These are phyloP conservation scores for Scedosporium aurantiacum DNA, from an alignment of 2,329 filamentous ascomycete genomes.

Conservation along the genomic window DNA sequence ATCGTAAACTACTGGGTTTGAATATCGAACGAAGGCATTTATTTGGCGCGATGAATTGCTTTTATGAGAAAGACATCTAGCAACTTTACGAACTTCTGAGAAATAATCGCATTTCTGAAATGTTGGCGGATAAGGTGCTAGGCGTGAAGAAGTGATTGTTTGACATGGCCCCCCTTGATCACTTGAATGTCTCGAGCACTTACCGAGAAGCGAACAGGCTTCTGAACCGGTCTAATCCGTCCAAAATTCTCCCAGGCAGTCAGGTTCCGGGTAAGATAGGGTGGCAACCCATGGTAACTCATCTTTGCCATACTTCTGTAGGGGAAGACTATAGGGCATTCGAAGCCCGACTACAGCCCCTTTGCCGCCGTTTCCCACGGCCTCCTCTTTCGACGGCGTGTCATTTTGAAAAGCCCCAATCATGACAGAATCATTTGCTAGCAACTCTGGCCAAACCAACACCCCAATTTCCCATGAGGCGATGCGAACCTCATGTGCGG, in stretches of 20 bases:
- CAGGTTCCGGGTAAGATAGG: conserved; percentile 44
- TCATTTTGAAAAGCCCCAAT: conserved; percentile 57
- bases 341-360: conserved; percentile 52
- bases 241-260: conserved; percentile 43
- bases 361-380: conserved; percentile 12
- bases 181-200: background rate
- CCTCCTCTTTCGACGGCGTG: conserved; percentile 22
- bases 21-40: background rate
- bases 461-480: conserved; percentile 80
- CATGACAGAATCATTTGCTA: conserved; percentile 45
- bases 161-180: background rate
- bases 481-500: conserved; percentile 53
- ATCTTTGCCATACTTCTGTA: conserved; percentile 49
- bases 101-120: no score
- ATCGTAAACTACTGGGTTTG: conserved; percentile 12
- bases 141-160: background rate
- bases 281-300: conserved; percentile 74
- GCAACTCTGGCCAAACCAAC: conserved; percentile 63
- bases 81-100: no score
- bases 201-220: background rate
- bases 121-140: no score
- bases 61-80: no score
- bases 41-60: background rate
- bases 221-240: background rate
- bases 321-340: conserved; percentile 72